phyloP scores from a whole-genome alignment of 73 alveolate genomes.

The Paramecium bursaria region DNA sequence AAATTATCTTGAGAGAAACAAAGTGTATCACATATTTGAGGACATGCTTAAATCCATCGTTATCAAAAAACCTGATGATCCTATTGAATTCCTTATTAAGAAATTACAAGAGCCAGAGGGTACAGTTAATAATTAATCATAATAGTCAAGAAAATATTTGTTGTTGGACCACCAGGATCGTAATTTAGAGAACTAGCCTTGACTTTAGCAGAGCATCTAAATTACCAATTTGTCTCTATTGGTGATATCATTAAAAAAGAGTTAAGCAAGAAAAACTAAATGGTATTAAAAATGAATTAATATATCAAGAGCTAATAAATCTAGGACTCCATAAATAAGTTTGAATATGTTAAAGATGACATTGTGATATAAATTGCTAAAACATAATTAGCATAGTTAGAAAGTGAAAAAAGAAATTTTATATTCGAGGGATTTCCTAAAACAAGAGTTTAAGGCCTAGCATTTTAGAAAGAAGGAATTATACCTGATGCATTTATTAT shows the following conservation, averaged over 20 bases:
- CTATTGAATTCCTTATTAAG: slow-evolving; percentile 86
- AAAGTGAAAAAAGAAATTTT: slow-evolving; percentile 86
- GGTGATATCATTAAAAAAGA: slow-evolving; percentile 90
- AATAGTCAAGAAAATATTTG: slow-evolving; percentile 86
- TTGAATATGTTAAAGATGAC: slow-evolving; percentile 85
- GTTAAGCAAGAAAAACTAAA: slow-evolving; percentile 81
- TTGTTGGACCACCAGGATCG: slow-evolving; percentile 96
- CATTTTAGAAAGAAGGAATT: slow-evolving; percentile 92
- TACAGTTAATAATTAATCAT: slow-evolving; percentile 16
- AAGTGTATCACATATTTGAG: slow-evolving; percentile 93
- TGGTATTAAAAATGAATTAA: slow-evolving; percentile 69
- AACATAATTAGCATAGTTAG: slow-evolving; percentile 82
- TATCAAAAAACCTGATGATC: slow-evolving; percentile 94
- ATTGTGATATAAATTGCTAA: slow-evolving; percentile 84
- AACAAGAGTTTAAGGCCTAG: slow-evolving; percentile 93
- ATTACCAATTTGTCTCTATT: slow-evolving; percentile 75
- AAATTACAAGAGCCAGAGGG: slow-evolving; percentile 77
- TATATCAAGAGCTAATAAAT: slow-evolving; percentile 57
- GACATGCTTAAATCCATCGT: slow-evolving; percentile 85
- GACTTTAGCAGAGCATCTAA: slow-evolving; percentile 81
- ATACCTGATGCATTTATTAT: slow-evolving; percentile 92
- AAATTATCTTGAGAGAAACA: slow-evolving; percentile 87
- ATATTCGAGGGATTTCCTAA: slow-evolving; percentile 97
- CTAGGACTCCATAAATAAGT: slow-evolving; percentile 63
- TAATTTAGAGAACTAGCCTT: slow-evolving; percentile 81